Percentiles rank a stretch among this genome's conserved stretches.
Conservation (phyloP, 306 rosid species). For the Ormosia emarginata region DNA sequence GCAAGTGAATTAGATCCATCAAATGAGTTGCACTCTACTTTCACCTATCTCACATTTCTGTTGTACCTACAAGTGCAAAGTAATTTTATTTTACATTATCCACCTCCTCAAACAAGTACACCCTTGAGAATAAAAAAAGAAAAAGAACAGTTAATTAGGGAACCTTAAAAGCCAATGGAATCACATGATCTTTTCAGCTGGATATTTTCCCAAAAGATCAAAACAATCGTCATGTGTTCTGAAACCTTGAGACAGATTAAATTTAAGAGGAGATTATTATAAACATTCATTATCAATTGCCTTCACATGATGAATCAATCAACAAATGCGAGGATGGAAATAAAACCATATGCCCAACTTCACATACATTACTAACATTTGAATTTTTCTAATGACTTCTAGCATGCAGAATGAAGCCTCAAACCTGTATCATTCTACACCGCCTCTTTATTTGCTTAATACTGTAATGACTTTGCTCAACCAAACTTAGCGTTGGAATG, state of each 20-base stretch:
- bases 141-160: neutral
- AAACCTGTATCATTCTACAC: constrained; percentile 7
- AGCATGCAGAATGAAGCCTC: constrained; percentile 8
- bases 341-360: neutral
- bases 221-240: neutral
- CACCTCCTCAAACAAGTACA: neutral
- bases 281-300: neutral
- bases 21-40: neutral
- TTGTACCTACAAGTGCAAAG: neutral
- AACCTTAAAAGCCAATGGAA: neutral
- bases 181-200: neutral
- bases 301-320: constrained; percentile 17
- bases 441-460: neutral
- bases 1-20: neutral
- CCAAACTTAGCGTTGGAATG: constrained; percentile 57
- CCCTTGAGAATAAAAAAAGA: neutral
- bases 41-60: neutral
- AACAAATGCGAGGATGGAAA: neutral
- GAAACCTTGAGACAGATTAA: neutral
- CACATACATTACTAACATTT: constrained; percentile 17
- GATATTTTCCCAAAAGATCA: neutral
- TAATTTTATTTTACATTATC: neutral
- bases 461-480: neutral
- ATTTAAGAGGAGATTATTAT: neutral
- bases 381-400: neutral